phyloP scores from a whole-genome alignment of 257 asterid genomes.

The Nicotiana sylvestris region DNA sequence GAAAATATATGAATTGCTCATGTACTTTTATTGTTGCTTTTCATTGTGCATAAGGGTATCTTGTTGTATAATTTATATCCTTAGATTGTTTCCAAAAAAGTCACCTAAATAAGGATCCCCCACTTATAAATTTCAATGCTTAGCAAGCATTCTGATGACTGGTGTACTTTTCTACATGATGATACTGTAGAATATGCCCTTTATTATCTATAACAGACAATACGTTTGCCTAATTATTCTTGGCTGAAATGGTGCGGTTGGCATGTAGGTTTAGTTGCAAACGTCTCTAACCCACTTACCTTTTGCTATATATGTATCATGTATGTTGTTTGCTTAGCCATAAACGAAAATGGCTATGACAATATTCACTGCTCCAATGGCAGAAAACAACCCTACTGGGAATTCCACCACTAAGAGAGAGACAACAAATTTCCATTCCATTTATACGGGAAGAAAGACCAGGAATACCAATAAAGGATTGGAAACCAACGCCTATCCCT shows the following conservation, averaged over 20 bases:
- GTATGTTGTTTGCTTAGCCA: not conserved
- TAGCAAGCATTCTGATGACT: too few species aligned
- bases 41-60: too few species aligned
- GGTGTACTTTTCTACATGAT: too few species aligned
- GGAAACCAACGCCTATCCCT: slow-evolving; percentile 42
- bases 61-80: too few species aligned
- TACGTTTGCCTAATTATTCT: slow-evolving; percentile 58
- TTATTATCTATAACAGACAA: slow-evolving; percentile 3
- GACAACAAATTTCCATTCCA: slow-evolving; percentile 68
- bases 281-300: slow-evolving; percentile 50
- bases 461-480: slow-evolving; percentile 70
- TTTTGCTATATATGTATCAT: not conserved
- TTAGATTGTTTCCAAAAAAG: too few species aligned
- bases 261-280: slow-evolving; percentile 46
- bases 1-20: too few species aligned
- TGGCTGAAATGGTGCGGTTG: slow-evolving; percentile 41
- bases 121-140: too few species aligned
- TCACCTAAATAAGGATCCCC: too few species aligned
- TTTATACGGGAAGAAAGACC: slow-evolving; percentile 85
- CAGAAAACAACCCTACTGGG: slow-evolving; percentile 36
- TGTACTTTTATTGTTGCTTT: too few species aligned
- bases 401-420: slow-evolving; percentile 42
- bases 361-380: slow-evolving; percentile 34
- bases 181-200: slow-evolving; percentile 62
- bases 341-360: not conserved